phyloP scores from a whole-genome alignment of 208 protist species.

The Leishmania martiniquensis region DNA sequence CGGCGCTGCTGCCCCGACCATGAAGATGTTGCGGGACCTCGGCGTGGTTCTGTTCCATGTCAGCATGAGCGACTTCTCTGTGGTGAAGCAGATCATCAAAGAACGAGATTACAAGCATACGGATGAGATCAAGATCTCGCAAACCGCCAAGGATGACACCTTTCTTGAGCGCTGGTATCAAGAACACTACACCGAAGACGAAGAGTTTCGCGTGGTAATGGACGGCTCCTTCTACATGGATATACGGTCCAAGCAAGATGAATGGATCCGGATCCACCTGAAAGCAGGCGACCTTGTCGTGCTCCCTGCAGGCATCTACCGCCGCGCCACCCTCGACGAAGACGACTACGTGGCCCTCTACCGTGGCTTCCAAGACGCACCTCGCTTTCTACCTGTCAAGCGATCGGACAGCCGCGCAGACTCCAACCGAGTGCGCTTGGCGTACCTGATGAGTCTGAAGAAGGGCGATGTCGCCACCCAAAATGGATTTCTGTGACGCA shows the following conservation, averaged over 20 bases:
- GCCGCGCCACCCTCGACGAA: constrained; percentile 85
- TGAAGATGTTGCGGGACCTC: constrained; percentile 81
- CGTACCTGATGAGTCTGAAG: constrained; percentile 89
- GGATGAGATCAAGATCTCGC: constrained; percentile 84
- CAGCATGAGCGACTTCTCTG: constrained; percentile 83
- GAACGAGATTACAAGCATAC: constrained; percentile 93
- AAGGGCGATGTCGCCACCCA: constrained; percentile 88
- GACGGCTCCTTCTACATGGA: constrained; percentile 94
- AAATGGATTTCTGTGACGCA: constrained; percentile 51
- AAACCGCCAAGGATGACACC: constrained; percentile 88
- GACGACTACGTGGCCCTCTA: constrained; percentile 89
- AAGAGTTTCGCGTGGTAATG: constrained; percentile 90
- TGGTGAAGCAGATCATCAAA: constrained; percentile 88
- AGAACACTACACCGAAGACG: constrained; percentile 95
- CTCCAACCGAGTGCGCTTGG: constrained; percentile 69
- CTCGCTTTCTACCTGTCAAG: constrained; percentile 81
- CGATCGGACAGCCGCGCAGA: constrained; percentile 73
- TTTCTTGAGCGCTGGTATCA: constrained; percentile 92
- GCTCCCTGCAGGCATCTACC: constrained; percentile 86
- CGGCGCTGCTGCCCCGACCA: constrained; percentile 46
- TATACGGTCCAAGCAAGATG: constrained; percentile 90
- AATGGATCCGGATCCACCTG: constrained; percentile 92
- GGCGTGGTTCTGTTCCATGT: constrained; percentile 83
- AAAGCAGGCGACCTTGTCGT: constrained; percentile 85
- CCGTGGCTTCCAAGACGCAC: constrained; percentile 83